A percentile compares a stretch with the other conserved stretches of the same genome.
These are phyloP conservation scores for Ascochyta lentis DNA, from an alignment of 2,329 filamentous ascomycete genomes.

Conservation along the genomic window DNA sequence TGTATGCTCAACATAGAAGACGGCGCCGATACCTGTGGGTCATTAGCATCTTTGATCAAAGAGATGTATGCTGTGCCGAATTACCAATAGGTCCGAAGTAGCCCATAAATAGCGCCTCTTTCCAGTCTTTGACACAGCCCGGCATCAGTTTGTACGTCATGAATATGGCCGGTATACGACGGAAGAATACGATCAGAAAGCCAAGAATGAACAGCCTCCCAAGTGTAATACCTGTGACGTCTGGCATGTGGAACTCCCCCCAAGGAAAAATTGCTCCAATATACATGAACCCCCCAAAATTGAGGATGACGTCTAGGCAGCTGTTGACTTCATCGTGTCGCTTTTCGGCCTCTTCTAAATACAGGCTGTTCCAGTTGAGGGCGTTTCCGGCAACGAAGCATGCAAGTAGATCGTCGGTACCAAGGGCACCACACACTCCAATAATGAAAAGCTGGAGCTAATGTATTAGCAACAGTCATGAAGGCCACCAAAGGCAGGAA, in stretches of 20 bases:
- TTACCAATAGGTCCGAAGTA: constrained; percentile 56
- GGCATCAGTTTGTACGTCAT: constrained; percentile 64
- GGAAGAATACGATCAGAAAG: constrained; percentile 60
- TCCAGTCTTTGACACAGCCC: constrained; percentile 58
- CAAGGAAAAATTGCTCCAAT: constrained; percentile 64
- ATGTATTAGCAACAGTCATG: too few species aligned
- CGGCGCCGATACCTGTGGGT: constrained; percentile 45
- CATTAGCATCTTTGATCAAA: too few species aligned
- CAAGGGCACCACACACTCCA: constrained; percentile 64
- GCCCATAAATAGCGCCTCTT: constrained; percentile 67
- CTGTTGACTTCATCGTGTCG: constrained; percentile 68
- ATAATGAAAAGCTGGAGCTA: constrained; percentile 57
- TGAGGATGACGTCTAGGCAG: constrained; percentile 64
- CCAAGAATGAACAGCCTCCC: constrained; percentile 60
- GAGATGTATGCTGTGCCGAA: too few species aligned
- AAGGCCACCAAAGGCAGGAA: too few species aligned
- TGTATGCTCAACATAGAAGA: constrained; percentile 57
- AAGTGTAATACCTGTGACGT: constrained; percentile 61
- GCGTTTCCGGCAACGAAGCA: constrained; percentile 67
- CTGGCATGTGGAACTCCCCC: constrained; percentile 58
- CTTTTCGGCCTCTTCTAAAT: constrained; percentile 61
- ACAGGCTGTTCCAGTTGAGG: constrained; percentile 69
- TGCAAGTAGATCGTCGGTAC: constrained; percentile 66
- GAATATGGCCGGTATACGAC: constrained; percentile 64
- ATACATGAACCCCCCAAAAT: constrained; percentile 68